phyloP scores from a whole-genome alignment of 2,329 filamentous ascomycete species.

The Phialophora tarda region DNA sequence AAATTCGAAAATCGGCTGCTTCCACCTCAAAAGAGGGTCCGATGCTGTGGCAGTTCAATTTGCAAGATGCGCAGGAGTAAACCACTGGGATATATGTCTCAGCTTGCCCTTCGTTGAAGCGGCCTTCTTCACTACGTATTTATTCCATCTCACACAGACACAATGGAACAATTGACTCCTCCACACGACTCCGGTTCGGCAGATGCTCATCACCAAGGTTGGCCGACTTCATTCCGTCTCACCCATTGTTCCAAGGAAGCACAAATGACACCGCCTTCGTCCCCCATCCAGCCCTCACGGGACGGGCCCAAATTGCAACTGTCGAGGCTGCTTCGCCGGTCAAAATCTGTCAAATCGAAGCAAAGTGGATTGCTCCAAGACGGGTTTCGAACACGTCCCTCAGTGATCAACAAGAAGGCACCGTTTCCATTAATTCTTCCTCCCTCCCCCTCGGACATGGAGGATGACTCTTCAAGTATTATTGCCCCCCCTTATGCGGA shows the following conservation, averaged over 20 bases:
- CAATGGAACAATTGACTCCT: constrained; percentile 20
- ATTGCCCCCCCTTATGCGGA: constrained; percentile 3
- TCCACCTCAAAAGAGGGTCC: constrained; percentile 6
- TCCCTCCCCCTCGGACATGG: constrained; percentile 14
- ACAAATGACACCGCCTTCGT: constrained; percentile 27
- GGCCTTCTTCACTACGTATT: constrained; percentile 12
- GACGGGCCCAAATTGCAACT: constrained; percentile 23
- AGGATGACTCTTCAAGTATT: constrained; percentile 2
- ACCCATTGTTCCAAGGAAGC: constrained; percentile 23
- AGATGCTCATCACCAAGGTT: constrained; percentile 2
- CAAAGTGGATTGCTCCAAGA: constrained; percentile 6
- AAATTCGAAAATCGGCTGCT: constrained; percentile 17
- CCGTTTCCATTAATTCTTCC: constrained; percentile 24
- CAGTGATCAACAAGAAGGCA: constrained; percentile 12
- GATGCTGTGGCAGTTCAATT: constrained; percentile 27
- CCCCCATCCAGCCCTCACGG: constrained; percentile 9
- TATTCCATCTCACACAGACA: constrained; percentile 8
- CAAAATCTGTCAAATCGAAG: constrained; percentile 22
- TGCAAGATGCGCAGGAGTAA: constrained; percentile 25
- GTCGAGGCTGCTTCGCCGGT: constrained; percentile 29
- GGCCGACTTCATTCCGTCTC: constrained; percentile 14
- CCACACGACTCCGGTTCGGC: neutral
- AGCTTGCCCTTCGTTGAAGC: constrained; percentile 13
- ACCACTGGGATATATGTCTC: constrained; percentile 27
- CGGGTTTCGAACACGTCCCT: constrained; percentile 14